These are phyloP conservation scores for Euphorbia celastroides DNA, from an alignment of 441 rosid genomes.

Conservation along the genomic window DNA sequence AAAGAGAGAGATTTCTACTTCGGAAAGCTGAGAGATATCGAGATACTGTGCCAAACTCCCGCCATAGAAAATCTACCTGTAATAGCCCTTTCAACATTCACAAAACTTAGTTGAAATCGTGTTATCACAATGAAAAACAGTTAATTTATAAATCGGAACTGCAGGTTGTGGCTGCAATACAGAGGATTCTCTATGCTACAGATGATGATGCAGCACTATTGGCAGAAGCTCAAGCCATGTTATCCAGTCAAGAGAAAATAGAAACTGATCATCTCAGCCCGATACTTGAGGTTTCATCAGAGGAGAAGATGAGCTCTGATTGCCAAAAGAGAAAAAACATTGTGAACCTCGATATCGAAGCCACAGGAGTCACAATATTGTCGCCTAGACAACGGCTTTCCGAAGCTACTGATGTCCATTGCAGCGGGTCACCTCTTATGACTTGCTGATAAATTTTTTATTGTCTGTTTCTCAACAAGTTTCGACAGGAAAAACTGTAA, in stretches of 20 bases:
- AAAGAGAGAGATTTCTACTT: slow-evolving; percentile 97
- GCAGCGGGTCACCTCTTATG: slow-evolving; percentile 85
- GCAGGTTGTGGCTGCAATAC: slow-evolving; percentile 76
- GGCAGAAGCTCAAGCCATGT: slow-evolving; percentile 67
- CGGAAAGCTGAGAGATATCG: slow-evolving; percentile 78
- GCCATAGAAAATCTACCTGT: slow-evolving; percentile 63
- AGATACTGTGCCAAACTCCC: slow-evolving; percentile 75
- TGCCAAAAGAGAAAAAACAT: slow-evolving; percentile 69
- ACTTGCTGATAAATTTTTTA: slow-evolving; percentile 41
- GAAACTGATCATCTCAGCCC: slow-evolving; percentile 54
- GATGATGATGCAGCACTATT: slow-evolving; percentile 62
- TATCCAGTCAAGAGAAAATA: slow-evolving; percentile 30
- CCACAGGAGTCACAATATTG: slow-evolving; percentile 53
- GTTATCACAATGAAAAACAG: neutral
- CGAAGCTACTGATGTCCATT: slow-evolving; percentile 83
- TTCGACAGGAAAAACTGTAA: slow-evolving; percentile 1
- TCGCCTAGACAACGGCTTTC: slow-evolving; percentile 87
- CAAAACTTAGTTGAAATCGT: neutral
- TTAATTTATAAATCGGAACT: slow-evolving; percentile 1
- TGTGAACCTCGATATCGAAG: slow-evolving; percentile 65
- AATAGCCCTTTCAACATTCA: slow-evolving; percentile 8
- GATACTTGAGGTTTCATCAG: slow-evolving; percentile 59
- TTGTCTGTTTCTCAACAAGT: neutral
- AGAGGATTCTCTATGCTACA: slow-evolving; percentile 71
- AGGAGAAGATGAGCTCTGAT: slow-evolving; percentile 53